A percentile compares a stretch with the other conserved stretches of the same genome.
Conservation (phyloP, 441 rosid genomes). For the Pelargonium australe region DNA sequence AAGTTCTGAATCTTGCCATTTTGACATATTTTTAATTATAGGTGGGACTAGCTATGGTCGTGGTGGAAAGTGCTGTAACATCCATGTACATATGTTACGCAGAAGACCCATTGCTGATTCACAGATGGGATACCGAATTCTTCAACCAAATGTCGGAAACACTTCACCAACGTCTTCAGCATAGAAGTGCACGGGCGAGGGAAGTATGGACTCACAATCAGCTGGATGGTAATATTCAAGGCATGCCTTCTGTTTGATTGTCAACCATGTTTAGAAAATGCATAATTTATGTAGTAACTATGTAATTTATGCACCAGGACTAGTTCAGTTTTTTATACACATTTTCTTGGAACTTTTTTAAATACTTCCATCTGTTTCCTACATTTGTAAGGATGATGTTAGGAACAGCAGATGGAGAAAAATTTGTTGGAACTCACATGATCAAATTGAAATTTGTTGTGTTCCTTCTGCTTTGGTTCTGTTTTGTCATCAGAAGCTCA, state of each 20-base stretch:
- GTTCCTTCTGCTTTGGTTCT: too few species aligned
- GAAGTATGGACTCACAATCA: conserved; percentile 43
- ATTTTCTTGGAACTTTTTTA: too few species aligned
- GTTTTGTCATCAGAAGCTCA: too few species aligned
- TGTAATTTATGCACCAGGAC: background rate
- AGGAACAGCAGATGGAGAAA: too few species aligned
- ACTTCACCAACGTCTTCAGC: conserved; percentile 76
- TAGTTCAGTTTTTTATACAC: too few species aligned
- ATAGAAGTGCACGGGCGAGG: conserved; percentile 63
- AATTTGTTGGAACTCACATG: too few species aligned
- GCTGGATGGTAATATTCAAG: conserved; percentile 30
- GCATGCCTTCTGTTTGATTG: conserved; percentile 18
- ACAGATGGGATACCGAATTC: conserved; percentile 82
- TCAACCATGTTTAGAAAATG: too few species aligned
- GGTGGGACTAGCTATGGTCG: conserved; percentile 91
- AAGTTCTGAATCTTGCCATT: too few species aligned
- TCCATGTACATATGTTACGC: conserved; percentile 87
- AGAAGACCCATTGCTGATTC: conserved; percentile 78
- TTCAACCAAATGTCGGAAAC: conserved; percentile 68
- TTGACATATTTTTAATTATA: conserved; percentile 19
- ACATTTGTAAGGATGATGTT: too few species aligned
- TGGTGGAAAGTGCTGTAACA: conserved; percentile 88
- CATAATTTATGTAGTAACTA: too few species aligned
- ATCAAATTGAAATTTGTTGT: too few species aligned
- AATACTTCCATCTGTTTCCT: too few species aligned